Base-by-base conservation (phyloP, 164 flowering plant genomes). In the Vitis rupestris region DNA sequence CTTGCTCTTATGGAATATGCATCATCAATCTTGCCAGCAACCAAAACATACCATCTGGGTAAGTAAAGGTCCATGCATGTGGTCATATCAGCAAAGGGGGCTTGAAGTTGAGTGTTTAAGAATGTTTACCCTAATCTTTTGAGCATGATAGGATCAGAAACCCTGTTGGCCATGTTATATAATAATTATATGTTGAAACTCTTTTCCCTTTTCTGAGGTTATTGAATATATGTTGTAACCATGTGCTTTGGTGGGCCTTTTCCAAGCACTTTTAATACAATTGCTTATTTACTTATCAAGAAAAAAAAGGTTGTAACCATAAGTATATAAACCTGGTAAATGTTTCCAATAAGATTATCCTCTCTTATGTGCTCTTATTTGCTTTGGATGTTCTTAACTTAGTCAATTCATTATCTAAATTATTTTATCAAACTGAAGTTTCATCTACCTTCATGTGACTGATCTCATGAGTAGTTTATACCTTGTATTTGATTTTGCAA, bases 1-100 rank as follows among this genome's bases (percentile, higher is more conserved):
- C 92, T 95, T 67, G 99, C 94, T 73, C 88, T 95, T 49, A 92
- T 82, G 0, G 99, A 95, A 77, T 83, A 91, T 85, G 98, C 97
- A 66, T 78, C 98, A 64, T 86, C 94, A 15, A 73, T 95, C 75
- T 82, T 95, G 82, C 99, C 99, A 6, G 93, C 97, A 60, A 86
- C 89, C 52, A 90, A 85, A 68, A 91, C 93, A 47, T 93, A 91
- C 72, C 99, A 95, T 88, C 70, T 95, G 10, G 99, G 98, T 94
- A 80, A 75, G 72, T 8, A 29, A 17, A 6, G n/a, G 49, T 57
- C 57, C 29, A 54, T 61, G 23, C 48, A 10, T 50, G 59, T 1
- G 7, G 13, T 68, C 56, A 15, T 13, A 15, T 0, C 63, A 17
- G 44, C 37, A 49, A 27, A 16, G n/a, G 51, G 9, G n/a, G 16